Evolutionary conservation across 495 filamentous ascomycete genomes (phyloP), one percentile per base, ranked within the genome.

Genomic region (Talaromyces stipitatus): DNA sequence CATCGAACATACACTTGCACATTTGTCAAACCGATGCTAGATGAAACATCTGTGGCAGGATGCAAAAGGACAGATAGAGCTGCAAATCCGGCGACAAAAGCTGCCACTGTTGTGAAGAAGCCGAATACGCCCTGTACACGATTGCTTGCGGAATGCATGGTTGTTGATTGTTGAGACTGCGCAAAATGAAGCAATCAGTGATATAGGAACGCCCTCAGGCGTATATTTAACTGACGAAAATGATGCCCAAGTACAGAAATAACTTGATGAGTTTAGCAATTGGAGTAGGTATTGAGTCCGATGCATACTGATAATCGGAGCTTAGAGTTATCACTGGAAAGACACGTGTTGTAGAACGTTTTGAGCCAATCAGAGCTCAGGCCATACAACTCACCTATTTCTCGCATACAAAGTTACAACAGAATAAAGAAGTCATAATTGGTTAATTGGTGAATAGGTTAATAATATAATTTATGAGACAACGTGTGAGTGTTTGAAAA

Each of bases 101-200:
- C 92, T 29, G 88, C 86, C 56, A 96, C 92, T 29, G 91, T 94
- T 26, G 92, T 97, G 79, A 97, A 97, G 83, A 95, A 95, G 68
- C 92, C 91, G 71, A 98, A 98, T 61, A 92, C 86, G 75, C 91
- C 91, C 72, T 98, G 94, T 56, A 82, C 69, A 59, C 94, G 87
- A 33, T 87, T 89, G 27, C 92, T 69, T 20, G 86, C 80, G 63
- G 91, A 92, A 72, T 97, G 88, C 94, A 98, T 97, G 58, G 58
- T 80, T n/a, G n/a, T n/a, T 28, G 54, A 26, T 26, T 32, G 32
- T 29, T n/a, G n/a, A n/a, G n/a, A n/a, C n/a, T n/a, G n/a, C 36
- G 32, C 20, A 20, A 20, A 11, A 23, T 20, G 26, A n/a, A 52
- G 28, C 26, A 33, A 41, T 24, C 12, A n/a, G n/a, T 18, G 27